Base-by-base conservation (phyloP, 2,329 filamentous ascomycete species). In the Passalora sequoiae region DNA sequence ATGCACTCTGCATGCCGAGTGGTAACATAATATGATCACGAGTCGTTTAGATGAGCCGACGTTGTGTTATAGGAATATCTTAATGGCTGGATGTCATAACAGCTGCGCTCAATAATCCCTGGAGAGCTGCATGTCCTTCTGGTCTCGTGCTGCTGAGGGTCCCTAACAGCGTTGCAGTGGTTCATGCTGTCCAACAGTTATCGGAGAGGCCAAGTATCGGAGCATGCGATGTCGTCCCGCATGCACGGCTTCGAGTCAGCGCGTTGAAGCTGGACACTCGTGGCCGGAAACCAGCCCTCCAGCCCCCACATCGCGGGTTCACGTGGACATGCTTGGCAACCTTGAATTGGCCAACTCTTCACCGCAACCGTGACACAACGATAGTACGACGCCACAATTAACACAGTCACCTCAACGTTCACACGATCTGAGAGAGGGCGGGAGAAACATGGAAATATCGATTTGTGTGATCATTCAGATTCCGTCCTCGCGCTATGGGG, bases 111-210 rank as follows among this genome's bases (percentile, higher is more conserved):
- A 16, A 12, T 17, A 19, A 47, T 52, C 38, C 44, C 38, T 38
- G 41, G 27, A n/a, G n/a, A 30, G 25, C 25, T 32, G 32, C 38
- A 40, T 36, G 37, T 40, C 27, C 21, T 36, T 20, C 35, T 21
- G 33, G 37, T 33, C 43, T 46, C 40, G 44, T 53, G 47, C 47
- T 47, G 40, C 25, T 41, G 43, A 48, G 43, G 31, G 43, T 49
- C 47, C 45, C 43, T 49, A 43, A 46, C 42, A 24, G 30, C 39
- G 43, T 40, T 50, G 44, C 49, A 54, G 51, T 38, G 39, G 44
- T 51, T 54, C 49, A 51, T 50, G 51, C 40, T 39, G 49, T 49
- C 46, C 46, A 33, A 49, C 46, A n/a, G n/a, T n/a, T n/a, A n/a
- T n/a, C n/a, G n/a, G n/a, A n/a, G n/a, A n/a, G n/a, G n/a, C n/a